phyloP scores from a whole-genome alignment of 805 yeast species.

The Isabelozyma gotoi region DNA sequence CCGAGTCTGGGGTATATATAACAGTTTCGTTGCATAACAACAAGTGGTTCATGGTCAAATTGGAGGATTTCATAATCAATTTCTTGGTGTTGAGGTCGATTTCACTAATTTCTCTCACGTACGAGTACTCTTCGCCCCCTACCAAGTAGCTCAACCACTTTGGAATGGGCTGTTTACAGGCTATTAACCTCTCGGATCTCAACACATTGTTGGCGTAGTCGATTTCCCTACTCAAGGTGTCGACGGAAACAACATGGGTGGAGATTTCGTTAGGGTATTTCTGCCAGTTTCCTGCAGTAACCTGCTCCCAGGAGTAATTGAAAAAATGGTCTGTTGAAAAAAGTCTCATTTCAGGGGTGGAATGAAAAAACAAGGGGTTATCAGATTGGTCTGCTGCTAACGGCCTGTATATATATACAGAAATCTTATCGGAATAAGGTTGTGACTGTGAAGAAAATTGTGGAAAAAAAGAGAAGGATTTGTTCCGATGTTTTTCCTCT shows the following conservation, averaged over 20 bases:
- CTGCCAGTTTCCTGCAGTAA: slow-evolving; percentile 94
- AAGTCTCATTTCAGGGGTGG: too few relatives aligned
- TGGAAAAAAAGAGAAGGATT: neutral
- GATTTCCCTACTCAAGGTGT: slow-evolving; percentile 73
- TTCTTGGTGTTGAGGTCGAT: slow-evolving; percentile 68
- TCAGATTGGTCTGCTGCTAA: too few relatives aligned
- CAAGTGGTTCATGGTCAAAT: slow-evolving; percentile 75
- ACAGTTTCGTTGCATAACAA: slow-evolving; percentile 86
- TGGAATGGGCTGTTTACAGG: slow-evolving; percentile 86
- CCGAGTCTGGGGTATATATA: slow-evolving; percentile 68
- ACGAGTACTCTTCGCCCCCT: slow-evolving; percentile 72
- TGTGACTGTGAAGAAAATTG: neutral
- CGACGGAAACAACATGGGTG: slow-evolving; percentile 92
- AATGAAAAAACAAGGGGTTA: too few relatives aligned
- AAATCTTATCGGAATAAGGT: too few relatives aligned
- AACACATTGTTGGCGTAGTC: slow-evolving; percentile 50
- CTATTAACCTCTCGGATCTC: slow-evolving; percentile 82
- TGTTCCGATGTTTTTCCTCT: neutral
- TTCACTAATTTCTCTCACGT: slow-evolving; percentile 85
- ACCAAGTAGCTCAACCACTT: slow-evolving; percentile 71
- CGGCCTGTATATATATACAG: too few relatives aligned
- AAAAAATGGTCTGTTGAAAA: slow-evolving; percentile 70
- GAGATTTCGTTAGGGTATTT: slow-evolving; percentile 95
- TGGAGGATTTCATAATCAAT: slow-evolving; percentile 78
- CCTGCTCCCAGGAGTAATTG: slow-evolving; percentile 89